Percentiles rank a stretch among this genome's conserved stretches.
Evolutionary conservation across 2,329 filamentous ascomycete genomes (phyloP).

Genomic region (Ceratocystiopsis sp.): DNA sequence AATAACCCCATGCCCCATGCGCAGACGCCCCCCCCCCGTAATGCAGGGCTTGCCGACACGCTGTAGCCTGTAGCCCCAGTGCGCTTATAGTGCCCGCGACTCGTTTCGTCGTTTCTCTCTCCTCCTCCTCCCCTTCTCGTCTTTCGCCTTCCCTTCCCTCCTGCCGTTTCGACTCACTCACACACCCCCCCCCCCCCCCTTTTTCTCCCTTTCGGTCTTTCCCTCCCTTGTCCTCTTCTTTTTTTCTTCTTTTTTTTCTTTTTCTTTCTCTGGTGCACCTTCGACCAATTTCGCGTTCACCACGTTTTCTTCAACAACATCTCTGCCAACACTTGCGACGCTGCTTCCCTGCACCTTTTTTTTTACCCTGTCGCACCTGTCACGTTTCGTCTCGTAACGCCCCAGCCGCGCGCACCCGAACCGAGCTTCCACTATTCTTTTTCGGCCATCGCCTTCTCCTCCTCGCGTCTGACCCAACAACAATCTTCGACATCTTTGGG

Average conservation of each 20-base stretch:
- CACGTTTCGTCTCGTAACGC: too few relatives aligned
- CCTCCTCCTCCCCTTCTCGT: background rate
- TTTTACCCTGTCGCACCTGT: background rate
- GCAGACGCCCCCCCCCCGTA: too few relatives aligned
- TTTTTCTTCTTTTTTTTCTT: background rate
- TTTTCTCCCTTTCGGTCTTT: background rate
- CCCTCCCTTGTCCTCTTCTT: background rate
- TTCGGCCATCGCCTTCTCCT: too few relatives aligned
- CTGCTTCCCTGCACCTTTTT: background rate
- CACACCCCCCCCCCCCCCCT: background rate
- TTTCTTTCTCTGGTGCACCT: background rate
- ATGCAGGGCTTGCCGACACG: too few relatives aligned
- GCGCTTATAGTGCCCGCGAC: too few relatives aligned
- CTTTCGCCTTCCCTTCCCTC: background rate
- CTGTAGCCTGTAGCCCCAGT: too few relatives aligned
- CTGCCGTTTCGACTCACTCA: background rate
- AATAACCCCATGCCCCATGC: too few relatives aligned
- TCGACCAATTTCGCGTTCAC: background rate
- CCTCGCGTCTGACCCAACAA: too few relatives aligned
- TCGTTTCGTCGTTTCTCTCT: background rate
- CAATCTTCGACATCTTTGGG: too few relatives aligned
- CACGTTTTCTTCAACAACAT: background rate
- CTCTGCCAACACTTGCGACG: background rate
- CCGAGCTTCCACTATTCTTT: too few relatives aligned
- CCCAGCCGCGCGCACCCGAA: too few relatives aligned